These are phyloP conservation scores for Lentithecium fluviatile DNA, from an alignment of 495 filamentous ascomycete genomes.

Conservation along the genomic window DNA sequence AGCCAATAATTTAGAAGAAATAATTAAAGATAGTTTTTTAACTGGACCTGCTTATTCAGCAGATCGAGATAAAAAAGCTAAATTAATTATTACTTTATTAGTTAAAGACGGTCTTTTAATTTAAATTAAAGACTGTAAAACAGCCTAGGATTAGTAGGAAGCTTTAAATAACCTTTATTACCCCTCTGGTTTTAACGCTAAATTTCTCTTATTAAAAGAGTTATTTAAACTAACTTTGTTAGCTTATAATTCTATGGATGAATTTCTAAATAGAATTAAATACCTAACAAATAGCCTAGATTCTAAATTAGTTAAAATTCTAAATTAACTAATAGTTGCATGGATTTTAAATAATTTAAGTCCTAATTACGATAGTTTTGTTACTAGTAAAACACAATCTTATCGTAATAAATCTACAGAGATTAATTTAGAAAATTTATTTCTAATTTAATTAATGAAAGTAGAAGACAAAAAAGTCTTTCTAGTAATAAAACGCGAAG, in stretches of 20 bases:
- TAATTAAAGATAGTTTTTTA: neutral
- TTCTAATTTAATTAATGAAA: constrained; percentile 10
- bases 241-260: neutral
- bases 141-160: no score
- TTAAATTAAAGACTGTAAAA: no score
- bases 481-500: neutral
- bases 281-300: no score
- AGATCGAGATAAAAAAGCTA: no score
- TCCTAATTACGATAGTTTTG: neutral
- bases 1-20: neutral
- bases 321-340: no score
- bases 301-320: no score
- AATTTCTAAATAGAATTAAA: neutral
- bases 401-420: neutral
- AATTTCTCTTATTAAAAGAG: no score
- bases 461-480: neutral
- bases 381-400: neutral
- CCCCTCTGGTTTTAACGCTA: no score
- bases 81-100: no score
- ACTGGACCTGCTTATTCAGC: neutral
- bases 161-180: no score
- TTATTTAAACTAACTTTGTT: neutral
- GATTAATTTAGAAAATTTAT: constrained; percentile 12
- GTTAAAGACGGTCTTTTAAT: no score
- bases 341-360: no score